Evolutionary conservation across 768 basidiomycete species (phyloP).

Genomic region (Boletus insuetus): DNA sequence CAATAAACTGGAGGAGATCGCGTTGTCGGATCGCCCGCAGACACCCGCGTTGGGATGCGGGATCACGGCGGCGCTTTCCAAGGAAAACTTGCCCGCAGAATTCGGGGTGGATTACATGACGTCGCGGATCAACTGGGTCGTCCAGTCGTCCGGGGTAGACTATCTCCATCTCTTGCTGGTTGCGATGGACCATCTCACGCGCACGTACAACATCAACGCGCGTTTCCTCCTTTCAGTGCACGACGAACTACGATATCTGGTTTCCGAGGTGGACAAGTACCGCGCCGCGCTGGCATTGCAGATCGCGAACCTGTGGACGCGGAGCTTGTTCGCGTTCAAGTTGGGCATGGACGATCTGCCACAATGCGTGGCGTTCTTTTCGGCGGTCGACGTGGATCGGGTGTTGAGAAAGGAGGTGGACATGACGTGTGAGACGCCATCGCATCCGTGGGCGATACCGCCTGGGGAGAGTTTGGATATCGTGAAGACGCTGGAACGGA

Average conservation of each 20-base stretch:
- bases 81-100: conserved; percentile 76
- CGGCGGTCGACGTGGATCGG: conserved; percentile 88
- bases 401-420: conserved; percentile 95
- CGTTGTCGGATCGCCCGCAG: conserved; percentile 77
- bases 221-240: conserved; percentile 96
- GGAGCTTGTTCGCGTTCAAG: conserved; percentile 84
- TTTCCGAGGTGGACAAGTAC: conserved; percentile 83
- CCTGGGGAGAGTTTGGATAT: conserved; percentile 89
- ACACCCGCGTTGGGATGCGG: conserved; percentile 95
- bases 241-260: conserved; percentile 94
- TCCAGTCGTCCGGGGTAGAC: conserved; percentile 97
- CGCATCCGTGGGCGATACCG: conserved; percentile 77
- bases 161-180: conserved; percentile 96
- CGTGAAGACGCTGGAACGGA: conserved; percentile 56
- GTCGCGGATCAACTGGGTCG: conserved; percentile 98
- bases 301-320: conserved; percentile 94
- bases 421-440: conserved; percentile 94
- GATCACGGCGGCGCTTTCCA: conserved; percentile 89
- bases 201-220: conserved; percentile 79
- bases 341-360: conserved; percentile 97
- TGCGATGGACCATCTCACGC: conserved; percentile 85
- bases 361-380: conserved; percentile 95
- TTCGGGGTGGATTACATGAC: conserved; percentile 91
- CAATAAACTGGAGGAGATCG: conserved; percentile 97
- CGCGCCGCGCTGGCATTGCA: conserved; percentile 92